phyloP scores from a whole-genome alignment of 2,329 filamentous ascomycete species.

The Aspergillus sp. region DNA sequence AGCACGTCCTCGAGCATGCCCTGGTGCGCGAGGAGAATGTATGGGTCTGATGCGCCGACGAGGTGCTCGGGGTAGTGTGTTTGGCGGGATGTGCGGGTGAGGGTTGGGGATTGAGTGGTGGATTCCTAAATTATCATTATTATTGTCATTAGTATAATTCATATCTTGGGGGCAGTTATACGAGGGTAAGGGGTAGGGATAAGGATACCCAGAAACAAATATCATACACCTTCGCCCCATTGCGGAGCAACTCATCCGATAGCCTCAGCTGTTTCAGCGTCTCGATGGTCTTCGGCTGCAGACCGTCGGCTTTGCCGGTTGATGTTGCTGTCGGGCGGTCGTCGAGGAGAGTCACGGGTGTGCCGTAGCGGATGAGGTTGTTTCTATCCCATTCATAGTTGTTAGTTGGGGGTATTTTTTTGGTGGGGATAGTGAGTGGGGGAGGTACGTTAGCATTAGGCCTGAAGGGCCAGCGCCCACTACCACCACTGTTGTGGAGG shows the following conservation, averaged over 20 bases:
- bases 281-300: slow-evolving; percentile 78
- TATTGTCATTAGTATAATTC: too few species aligned
- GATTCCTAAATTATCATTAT: slow-evolving; percentile 6
- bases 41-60: slow-evolving; percentile 56
- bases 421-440: too few species aligned
- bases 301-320: slow-evolving; percentile 69
- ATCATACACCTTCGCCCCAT: slow-evolving; percentile 71
- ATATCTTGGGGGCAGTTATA: too few species aligned
- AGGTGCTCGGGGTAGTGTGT: slow-evolving; percentile 63
- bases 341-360: slow-evolving; percentile 67
- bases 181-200: background rate
- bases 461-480: slow-evolving; percentile 50
- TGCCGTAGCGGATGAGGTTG: slow-evolving; percentile 65
- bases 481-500: slow-evolving; percentile 36
- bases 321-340: slow-evolving; percentile 68
- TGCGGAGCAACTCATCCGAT: slow-evolving; percentile 67
- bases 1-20: slow-evolving; percentile 74
- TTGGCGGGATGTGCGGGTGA: slow-evolving; percentile 65
- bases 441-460: slow-evolving; percentile 45
- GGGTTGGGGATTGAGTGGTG: slow-evolving; percentile 30
- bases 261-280: slow-evolving; percentile 72
- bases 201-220: slow-evolving; percentile 68
- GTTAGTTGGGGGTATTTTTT: background rate
- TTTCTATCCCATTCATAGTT: slow-evolving; percentile 31
- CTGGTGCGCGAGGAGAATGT: slow-evolving; percentile 64